phyloP scores from a whole-genome alignment of 441 rosid species.

The Erysimum pusillum region DNA sequence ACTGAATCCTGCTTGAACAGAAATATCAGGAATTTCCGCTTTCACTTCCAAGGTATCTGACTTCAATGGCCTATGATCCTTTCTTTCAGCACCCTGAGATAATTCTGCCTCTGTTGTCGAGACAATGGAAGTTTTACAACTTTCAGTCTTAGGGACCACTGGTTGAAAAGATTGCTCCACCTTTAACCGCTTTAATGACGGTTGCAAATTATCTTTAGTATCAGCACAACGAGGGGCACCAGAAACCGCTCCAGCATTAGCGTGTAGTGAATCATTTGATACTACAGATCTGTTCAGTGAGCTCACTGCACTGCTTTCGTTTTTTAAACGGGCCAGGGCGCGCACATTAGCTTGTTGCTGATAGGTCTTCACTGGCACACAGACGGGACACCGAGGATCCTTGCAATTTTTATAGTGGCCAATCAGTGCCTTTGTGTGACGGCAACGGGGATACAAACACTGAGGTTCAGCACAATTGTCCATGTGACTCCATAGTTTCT shows the following conservation, averaged over 20 bases:
- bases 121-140: slow-evolving; percentile 51
- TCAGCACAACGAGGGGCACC: slow-evolving; percentile 58
- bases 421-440: slow-evolving; percentile 73
- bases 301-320: slow-evolving; percentile 54
- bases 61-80: slow-evolving; percentile 63
- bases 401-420: slow-evolving; percentile 75
- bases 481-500: slow-evolving; percentile 83
- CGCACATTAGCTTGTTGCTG: slow-evolving; percentile 65
- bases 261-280: slow-evolving; percentile 56
- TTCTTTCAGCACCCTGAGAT: slow-evolving; percentile 58
- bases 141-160: slow-evolving; percentile 58
- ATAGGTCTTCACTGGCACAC: slow-evolving; percentile 80
- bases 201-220: slow-evolving; percentile 68
- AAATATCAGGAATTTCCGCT: slow-evolving; percentile 58
- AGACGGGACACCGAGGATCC: slow-evolving; percentile 84
- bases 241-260: slow-evolving; percentile 54
- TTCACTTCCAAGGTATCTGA: slow-evolving; percentile 68
- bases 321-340: slow-evolving; percentile 48
- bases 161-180: slow-evolving; percentile 72
- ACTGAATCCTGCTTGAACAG: slow-evolving; percentile 64
- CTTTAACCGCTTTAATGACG: slow-evolving; percentile 88
- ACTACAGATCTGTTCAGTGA: slow-evolving; percentile 53
- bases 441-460: slow-evolving; percentile 86
- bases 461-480: slow-evolving; percentile 65
- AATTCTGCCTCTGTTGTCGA: slow-evolving; percentile 53